These are phyloP conservation scores for Ophiostoma piceae DNA, from an alignment of 2,329 filamentous ascomycete species.

Conservation along the genomic window DNA sequence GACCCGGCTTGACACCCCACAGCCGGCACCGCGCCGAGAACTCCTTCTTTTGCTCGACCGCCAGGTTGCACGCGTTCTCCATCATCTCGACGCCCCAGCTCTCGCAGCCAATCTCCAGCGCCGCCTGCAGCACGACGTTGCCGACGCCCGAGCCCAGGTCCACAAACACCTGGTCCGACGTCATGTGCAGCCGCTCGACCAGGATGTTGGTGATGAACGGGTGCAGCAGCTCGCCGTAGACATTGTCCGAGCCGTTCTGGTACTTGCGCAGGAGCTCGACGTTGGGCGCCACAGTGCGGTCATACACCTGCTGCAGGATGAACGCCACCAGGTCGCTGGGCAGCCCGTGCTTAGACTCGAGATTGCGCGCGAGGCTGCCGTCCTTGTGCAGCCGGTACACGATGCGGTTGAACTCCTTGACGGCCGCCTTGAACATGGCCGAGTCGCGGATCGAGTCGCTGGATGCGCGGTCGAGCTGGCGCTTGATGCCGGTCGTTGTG, in stretches of 20 bases:
- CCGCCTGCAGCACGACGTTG: slow-evolving; percentile 91
- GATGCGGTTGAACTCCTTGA: slow-evolving; percentile 71
- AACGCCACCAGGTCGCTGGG: slow-evolving; percentile 69
- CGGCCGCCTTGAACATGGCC: slow-evolving; percentile 63
- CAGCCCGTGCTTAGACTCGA: slow-evolving; percentile 64
- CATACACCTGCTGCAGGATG: slow-evolving; percentile 82
- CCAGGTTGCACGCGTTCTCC: slow-evolving; percentile 80
- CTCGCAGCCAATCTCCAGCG: slow-evolving; percentile 86
- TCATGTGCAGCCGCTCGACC: slow-evolving; percentile 67
- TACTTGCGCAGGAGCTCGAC: slow-evolving; percentile 81
- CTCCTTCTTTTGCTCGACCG: slow-evolving; percentile 72
- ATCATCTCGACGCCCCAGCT: slow-evolving; percentile 97
- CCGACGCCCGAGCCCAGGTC: slow-evolving; percentile 94
- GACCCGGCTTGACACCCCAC: slow-evolving; percentile 79
- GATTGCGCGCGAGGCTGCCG: slow-evolving; percentile 65
- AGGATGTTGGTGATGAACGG: slow-evolving; percentile 81
- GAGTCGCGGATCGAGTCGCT: slow-evolving; percentile 60
- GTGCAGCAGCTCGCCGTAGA: slow-evolving; percentile 88
- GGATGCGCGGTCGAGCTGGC: slow-evolving; percentile 69
- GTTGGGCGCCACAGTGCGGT: slow-evolving; percentile 83
- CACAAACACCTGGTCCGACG: slow-evolving; percentile 80
- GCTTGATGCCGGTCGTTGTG: slow-evolving; percentile 66
- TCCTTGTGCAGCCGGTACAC: slow-evolving; percentile 61
- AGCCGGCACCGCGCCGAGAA: slow-evolving; percentile 79
- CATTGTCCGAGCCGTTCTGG: slow-evolving; percentile 83